A percentile compares a stretch with the other conserved stretches of the same genome.
Evolutionary conservation across 78 protist genomes (phyloP).

Genomic region (Dictyostelium firmibasis): DNA sequence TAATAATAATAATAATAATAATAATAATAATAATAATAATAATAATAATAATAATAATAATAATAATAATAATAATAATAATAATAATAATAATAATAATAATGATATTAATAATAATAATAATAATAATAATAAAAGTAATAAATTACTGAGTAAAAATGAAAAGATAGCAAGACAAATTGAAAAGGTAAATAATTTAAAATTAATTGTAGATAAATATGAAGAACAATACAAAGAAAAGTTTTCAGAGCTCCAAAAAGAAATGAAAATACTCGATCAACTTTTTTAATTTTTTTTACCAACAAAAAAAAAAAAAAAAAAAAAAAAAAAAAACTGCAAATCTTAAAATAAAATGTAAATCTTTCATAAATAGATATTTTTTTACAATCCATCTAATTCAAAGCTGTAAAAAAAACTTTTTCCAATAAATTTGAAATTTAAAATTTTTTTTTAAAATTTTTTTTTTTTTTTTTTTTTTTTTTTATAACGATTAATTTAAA

Average conservation of each 20-base stretch:
- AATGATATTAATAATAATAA: neutral
- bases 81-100: neutral
- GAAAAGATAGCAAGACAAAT: neutral
- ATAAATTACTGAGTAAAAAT: neutral
- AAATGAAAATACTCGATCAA: neutral
- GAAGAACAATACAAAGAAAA: slow-evolving; percentile 6
- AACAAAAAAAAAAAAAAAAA: too few species aligned
- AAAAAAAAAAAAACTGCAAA: too few species aligned
- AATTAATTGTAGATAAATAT: slow-evolving; percentile 1
- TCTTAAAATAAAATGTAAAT: too few species aligned
- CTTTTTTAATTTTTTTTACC: neutral
- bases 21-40: neutral
- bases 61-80: neutral
- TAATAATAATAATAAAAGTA: neutral
- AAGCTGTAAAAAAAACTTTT: too few species aligned
- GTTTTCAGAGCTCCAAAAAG: neutral
- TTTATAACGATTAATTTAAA: neutral
- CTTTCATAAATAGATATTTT: too few species aligned
- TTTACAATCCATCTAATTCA: neutral
- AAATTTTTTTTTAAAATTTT: neutral
- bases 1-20: neutral
- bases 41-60: neutral
- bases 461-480: neutral
- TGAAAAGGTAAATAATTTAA: neutral
- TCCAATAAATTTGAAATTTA: neutral